Conservation (phyloP, 140 eudicot species). For the Anethum foeniculum region DNA sequence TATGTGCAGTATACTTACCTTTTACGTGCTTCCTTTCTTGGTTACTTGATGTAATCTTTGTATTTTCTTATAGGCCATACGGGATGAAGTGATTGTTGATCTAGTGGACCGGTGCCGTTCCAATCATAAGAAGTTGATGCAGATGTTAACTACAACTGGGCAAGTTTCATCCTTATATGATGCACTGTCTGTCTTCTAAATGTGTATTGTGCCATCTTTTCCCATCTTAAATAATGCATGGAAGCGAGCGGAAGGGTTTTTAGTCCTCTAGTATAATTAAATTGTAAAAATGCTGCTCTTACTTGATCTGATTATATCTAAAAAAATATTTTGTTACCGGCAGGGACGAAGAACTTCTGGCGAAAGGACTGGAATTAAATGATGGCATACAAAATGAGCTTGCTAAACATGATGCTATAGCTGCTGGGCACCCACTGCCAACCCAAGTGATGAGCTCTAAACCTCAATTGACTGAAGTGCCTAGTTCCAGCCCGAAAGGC, state of each 20-base stretch:
- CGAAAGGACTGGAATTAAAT: constrained; percentile 81
- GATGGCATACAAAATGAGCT: constrained; percentile 73
- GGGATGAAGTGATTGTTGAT: constrained; percentile 85
- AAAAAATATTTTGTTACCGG: constrained; percentile 6
- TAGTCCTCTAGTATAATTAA: neutral
- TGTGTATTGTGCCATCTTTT: neutral
- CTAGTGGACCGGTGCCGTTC: constrained; percentile 84
- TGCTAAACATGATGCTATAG: constrained; percentile 88
- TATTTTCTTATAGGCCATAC: constrained; percentile 50
- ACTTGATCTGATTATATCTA: neutral
- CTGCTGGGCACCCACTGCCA: constrained; percentile 82
- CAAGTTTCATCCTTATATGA: constrained; percentile 9
- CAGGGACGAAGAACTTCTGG: constrained; percentile 96
- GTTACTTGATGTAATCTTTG: neutral
- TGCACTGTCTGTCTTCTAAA: neutral
- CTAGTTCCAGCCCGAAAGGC: constrained; percentile 24
- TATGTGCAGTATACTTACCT: constrained; percentile 21
- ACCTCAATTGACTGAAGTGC: constrained; percentile 16
- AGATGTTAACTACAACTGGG: constrained; percentile 72
- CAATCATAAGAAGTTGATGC: constrained; percentile 88
- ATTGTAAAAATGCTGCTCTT: neutral
- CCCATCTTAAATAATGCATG: neutral
- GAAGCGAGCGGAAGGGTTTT: neutral
- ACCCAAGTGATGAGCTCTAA: constrained; percentile 24
- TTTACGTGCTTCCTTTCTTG: neutral